Evolutionary conservation across 2,329 filamentous ascomycete genomes (phyloP).

Genomic region (Pseudovirgaria hyperparasitica): DNA sequence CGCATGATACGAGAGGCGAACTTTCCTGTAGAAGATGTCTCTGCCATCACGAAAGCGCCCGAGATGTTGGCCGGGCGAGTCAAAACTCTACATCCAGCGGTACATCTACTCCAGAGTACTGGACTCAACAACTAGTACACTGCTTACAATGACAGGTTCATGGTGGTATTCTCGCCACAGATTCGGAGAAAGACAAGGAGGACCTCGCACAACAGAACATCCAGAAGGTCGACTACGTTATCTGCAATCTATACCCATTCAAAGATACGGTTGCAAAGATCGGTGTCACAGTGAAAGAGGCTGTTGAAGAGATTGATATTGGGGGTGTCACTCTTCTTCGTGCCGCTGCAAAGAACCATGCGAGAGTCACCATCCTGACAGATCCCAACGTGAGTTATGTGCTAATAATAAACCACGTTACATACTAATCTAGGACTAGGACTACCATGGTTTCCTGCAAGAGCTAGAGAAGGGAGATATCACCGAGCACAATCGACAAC

Average conservation of each 20-base stretch:
- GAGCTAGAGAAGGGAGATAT: constrained; percentile 80
- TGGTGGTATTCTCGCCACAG: constrained; percentile 78
- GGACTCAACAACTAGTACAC: constrained; percentile 1
- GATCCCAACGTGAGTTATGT: too few relatives aligned
- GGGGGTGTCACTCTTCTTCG: constrained; percentile 93
- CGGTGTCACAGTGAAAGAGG: constrained; percentile 92
- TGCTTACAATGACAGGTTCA: too few relatives aligned
- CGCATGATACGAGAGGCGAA: constrained; percentile 95
- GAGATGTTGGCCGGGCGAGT: constrained; percentile 90
- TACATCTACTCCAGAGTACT: constrained; percentile 63
- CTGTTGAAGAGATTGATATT: constrained; percentile 97
- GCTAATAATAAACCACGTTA: too few relatives aligned
- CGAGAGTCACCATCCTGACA: constrained; percentile 87
- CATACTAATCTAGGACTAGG: too few relatives aligned
- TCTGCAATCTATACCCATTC: constrained; percentile 99
- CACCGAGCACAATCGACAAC: constrained; percentile 69
- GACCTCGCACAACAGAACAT: constrained; percentile 52
- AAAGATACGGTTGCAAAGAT: constrained; percentile 96
- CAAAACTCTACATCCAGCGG: constrained; percentile 94
- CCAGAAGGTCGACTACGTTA: constrained; percentile 28
- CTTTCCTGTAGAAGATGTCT: constrained; percentile 95
- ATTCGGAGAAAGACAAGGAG: constrained; percentile 92
- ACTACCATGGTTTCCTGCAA: constrained; percentile 88
- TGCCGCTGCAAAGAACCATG: constrained; percentile 95
- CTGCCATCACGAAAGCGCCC: constrained; percentile 83